A percentile compares a stretch with the other conserved stretches of the same genome.
phyloP scores from a whole-genome alignment of 345 rosid species.

The Rhodamnia argentea region DNA sequence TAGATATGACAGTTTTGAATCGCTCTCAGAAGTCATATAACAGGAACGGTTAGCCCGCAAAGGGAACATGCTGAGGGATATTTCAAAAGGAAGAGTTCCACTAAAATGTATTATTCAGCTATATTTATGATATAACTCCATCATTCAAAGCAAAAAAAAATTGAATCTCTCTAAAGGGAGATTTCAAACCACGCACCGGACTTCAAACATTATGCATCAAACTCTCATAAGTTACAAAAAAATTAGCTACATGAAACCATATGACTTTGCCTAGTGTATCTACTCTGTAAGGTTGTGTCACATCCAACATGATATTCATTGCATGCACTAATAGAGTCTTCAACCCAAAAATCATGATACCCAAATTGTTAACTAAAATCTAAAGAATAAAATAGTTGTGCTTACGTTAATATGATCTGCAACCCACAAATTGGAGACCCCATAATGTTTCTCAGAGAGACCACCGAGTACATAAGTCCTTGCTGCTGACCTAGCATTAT shows the following conservation, averaged over 20 bases:
- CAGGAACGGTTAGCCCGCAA: not conserved
- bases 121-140: not conserved
- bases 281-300: not conserved
- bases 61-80: not conserved
- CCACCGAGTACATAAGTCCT: constrained; percentile 80
- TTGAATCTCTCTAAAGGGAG: not conserved
- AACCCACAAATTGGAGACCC: constrained; percentile 68
- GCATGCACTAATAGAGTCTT: not conserved
- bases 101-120: not conserved
- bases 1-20: not conserved
- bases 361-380: not conserved
- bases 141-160: not conserved
- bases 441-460: constrained; percentile 76
- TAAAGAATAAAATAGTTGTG: not conserved
- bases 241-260: not conserved
- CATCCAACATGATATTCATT: not conserved
- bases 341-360: not conserved
- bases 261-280: not conserved
- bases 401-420: constrained; percentile 71
- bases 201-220: not conserved
- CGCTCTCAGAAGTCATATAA: not conserved
- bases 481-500: constrained; percentile 87
- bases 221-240: not conserved
- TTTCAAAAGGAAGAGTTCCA: not conserved
- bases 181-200: not conserved